phyloP scores from a whole-genome alignment of 306 rosid genomes.

The Quercus suber region DNA sequence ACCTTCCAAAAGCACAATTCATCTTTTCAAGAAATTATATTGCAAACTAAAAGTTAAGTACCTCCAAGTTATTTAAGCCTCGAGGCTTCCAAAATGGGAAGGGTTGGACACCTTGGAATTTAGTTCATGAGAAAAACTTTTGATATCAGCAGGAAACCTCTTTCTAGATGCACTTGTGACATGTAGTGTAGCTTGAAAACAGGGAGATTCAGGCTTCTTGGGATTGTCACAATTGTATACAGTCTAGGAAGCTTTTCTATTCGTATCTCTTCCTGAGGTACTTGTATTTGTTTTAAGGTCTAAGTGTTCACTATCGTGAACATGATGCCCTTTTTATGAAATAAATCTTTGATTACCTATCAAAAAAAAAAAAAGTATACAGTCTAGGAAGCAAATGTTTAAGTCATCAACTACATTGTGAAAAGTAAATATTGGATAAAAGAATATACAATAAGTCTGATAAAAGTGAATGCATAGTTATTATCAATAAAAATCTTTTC shows the following conservation, averaged over 20 bases:
- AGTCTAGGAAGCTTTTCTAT: slow-evolving; percentile 27
- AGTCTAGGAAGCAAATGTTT: slow-evolving; percentile 45
- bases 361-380: slow-evolving; percentile 24
- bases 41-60: slow-evolving; percentile 30
- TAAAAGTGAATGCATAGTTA: neutral
- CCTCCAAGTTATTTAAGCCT: slow-evolving; percentile 88
- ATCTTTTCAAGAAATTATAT: slow-evolving; percentile 12
- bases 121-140: slow-evolving; percentile 94
- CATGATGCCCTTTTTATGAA: no score
- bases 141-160: slow-evolving; percentile 79
- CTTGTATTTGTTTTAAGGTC: no score
- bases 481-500: slow-evolving; percentile 1
- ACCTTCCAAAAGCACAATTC: slow-evolving; percentile 22
- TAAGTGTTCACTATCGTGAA: no score
- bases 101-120: slow-evolving; percentile 87
- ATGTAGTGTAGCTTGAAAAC: slow-evolving; percentile 93
- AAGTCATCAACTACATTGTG: slow-evolving; percentile 23
- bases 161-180: slow-evolving; percentile 93
- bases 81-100: slow-evolving; percentile 96
- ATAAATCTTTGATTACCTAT: no score
- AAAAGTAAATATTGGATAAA: neutral
- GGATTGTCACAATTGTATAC: slow-evolving; percentile 91
- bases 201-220: slow-evolving; percentile 98
- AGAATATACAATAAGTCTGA: slow-evolving; percentile 9
- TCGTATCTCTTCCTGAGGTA: no score